phyloP scores from a whole-genome alignment of 73 alveolate genomes.

The Tetrahymena borealis region DNA sequence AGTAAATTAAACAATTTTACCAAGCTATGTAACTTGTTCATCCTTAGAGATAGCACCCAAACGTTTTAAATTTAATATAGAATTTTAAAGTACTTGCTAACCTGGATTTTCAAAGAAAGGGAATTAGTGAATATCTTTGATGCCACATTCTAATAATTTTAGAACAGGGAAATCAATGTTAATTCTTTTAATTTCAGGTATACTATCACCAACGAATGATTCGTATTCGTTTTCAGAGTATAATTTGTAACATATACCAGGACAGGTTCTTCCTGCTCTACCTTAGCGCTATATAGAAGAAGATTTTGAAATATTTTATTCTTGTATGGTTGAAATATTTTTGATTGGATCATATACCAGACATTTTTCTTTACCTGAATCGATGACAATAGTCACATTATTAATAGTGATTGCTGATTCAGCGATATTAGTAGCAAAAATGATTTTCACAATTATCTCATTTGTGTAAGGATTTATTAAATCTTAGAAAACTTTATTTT shows the following conservation, averaged over 20 bases:
- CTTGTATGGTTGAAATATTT: constrained; percentile 77
- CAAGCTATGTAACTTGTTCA: not conserved
- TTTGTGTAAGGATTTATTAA: not conserved
- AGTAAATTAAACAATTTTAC: not conserved
- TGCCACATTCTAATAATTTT: not conserved
- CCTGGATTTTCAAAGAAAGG: not conserved
- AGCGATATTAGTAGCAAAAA: constrained; percentile 82
- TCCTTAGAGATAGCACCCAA: not conserved
- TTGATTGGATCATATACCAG: constrained; percentile 69
- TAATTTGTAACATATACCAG: constrained; percentile 71
- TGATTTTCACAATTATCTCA: constrained; percentile 18
- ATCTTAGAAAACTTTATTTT: not conserved
- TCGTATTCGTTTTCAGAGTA: constrained; percentile 21
- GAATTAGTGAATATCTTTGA: not conserved
- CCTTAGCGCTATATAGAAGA: constrained; percentile 72
- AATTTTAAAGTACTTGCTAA: not conserved
- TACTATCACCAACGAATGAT: not conserved
- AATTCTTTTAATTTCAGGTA: not conserved
- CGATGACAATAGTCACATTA: constrained; percentile 81
- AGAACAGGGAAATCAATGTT: not conserved
- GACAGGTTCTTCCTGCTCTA: constrained; percentile 71
- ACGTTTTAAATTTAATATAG: not conserved
- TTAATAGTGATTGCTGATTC: constrained; percentile 93
- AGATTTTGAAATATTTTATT: constrained; percentile 63
- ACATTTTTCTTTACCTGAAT: constrained; percentile 80